Evolutionary conservation across 345 rosid genomes (phyloP), one percentile per base, ranked within the genome.

Genomic region (Pugionium dolabratum): DNA sequence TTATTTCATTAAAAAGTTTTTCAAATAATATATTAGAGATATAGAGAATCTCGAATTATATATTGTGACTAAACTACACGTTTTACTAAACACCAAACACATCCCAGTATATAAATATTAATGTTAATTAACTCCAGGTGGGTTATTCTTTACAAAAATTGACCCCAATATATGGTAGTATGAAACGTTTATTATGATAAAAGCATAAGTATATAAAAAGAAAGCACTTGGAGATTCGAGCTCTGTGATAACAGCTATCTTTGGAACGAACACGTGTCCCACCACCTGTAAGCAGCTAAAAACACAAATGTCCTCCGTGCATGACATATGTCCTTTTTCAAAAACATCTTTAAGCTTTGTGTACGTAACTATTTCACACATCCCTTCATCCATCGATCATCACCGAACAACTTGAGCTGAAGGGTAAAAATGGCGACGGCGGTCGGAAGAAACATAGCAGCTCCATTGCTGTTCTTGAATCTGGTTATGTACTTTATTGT

Each of bases 381-480:
- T 1, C 27, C 9, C 26, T 25, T 44, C 68, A 52, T 9, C 6
- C 11, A 43, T n/a, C 47, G 33, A 50, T 50, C 56, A 63, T 54
- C 63, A 70, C 63, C 54, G 57, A 39, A 58, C 43, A 30, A 26
- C 32, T 33, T 9, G 44, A 6, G 6, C 51, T 10, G 35, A 59
- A 62, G 40, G 10, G 35, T 18, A 54, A 40, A 48, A 45, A 85
- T 82, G 92, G 90, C 85, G n/a, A 79, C 70, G 18, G 86, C 90
- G 1, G 87, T 82, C 4, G 97, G 94, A 47, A 88, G 99, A 54
- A 88, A 80, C 85, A 10, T 86, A 44, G 99, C 93, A 62, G 96
- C 89, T 43, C 96, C 97, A 36, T 64, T 90, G 80, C 75, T 90
- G 92, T 94, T 94, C 54, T 83, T 94, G 25, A 94, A 90, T 83